Percentiles rank a stretch among this genome's conserved stretches.
Evolutionary conservation across 768 basidiomycete species (phyloP).

Genomic region (Sarcodon aspratus): DNA sequence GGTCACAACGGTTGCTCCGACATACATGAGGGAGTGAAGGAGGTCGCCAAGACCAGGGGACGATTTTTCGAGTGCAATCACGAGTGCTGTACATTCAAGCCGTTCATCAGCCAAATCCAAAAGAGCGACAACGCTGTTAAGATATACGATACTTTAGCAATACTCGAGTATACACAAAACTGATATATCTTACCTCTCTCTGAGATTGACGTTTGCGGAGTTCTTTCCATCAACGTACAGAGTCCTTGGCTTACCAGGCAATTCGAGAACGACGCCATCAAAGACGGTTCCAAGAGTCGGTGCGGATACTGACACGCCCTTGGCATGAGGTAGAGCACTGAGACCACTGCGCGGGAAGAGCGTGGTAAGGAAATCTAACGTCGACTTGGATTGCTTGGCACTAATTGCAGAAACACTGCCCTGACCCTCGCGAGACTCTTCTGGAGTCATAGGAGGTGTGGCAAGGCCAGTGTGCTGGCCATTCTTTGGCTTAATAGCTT

Average conservation of each 20-base stretch:
- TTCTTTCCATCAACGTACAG: slow-evolving; percentile 82
- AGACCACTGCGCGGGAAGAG: slow-evolving; percentile 69
- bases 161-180: slow-evolving; percentile 1
- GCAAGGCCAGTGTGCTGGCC: slow-evolving; percentile 26
- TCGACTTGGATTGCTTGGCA: slow-evolving; percentile 42
- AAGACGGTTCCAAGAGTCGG: slow-evolving; percentile 60
- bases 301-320: slow-evolving; percentile 62
- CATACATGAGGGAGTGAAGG: slow-evolving; percentile 87
- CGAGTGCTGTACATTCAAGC: slow-evolving; percentile 63
- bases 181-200: slow-evolving; percentile 54
- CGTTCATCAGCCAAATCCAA: slow-evolving; percentile 83
- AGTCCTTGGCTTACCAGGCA: slow-evolving; percentile 61
- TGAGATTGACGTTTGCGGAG: slow-evolving; percentile 64
- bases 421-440: slow-evolving; percentile 39
- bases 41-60: slow-evolving; percentile 62
- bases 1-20: slow-evolving; percentile 78
- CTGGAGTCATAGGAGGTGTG: slow-evolving; percentile 77
- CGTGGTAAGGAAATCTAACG: slow-evolving; percentile 68
- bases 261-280: slow-evolving; percentile 67
- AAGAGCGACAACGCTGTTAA: slow-evolving; percentile 65
- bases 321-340: slow-evolving; percentile 57
- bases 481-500: slow-evolving; percentile 12
- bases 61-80: slow-evolving; percentile 70
- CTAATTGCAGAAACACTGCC: slow-evolving; percentile 28
- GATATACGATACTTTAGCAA: slow-evolving; percentile 4